A percentile compares a stretch with the other conserved stretches of the same genome.
These are phyloP conservation scores for Sporothrix mexicana DNA, from an alignment of 2,329 filamentous ascomycete genomes.

Conservation along the genomic window DNA sequence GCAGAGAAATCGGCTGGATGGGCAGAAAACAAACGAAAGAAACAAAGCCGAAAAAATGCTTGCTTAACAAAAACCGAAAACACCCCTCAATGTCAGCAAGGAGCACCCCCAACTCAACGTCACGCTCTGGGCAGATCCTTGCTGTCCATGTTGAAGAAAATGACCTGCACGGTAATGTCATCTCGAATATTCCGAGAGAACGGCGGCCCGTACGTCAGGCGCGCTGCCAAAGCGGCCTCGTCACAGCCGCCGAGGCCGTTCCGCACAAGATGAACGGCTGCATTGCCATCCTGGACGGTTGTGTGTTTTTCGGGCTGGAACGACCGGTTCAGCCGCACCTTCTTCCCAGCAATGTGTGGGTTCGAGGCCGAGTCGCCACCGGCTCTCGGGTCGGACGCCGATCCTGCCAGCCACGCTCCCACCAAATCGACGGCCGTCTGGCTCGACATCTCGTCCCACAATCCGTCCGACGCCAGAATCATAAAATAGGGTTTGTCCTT, in stretches of 20 bases:
- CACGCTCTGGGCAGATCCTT: neutral
- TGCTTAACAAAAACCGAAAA: neutral
- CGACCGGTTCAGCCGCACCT: neutral
- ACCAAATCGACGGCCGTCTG: conserved; percentile 97
- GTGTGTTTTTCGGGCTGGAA: conserved; percentile 37
- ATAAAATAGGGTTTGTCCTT: conserved; percentile 92
- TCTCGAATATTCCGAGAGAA: conserved; percentile 84
- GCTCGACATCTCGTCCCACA: conserved; percentile 99
- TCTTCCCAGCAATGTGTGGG: no score
- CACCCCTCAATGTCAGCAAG: no score
- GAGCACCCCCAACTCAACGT: neutral
- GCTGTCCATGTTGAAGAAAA: conserved; percentile 18
- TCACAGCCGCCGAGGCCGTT: conserved; percentile 95
- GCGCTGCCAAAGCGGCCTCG: conserved; percentile 89
- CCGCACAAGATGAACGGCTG: conserved; percentile 90
- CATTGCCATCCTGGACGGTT: conserved; percentile 96
- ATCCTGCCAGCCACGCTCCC: conserved; percentile 84
- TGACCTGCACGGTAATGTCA: conserved; percentile 21
- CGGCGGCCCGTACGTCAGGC: conserved; percentile 88
- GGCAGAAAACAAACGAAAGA: no score
- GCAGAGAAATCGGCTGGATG: no score
- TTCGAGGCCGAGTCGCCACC: conserved; percentile 46
- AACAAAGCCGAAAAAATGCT: neutral
- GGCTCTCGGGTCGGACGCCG: conserved; percentile 56
- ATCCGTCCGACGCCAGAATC: conserved; percentile 92